Evolutionary conservation across 225 moss, liverwort and hornwort genomes (phyloP).

Genomic region (Pseudisothecium myosuroides): DNA sequence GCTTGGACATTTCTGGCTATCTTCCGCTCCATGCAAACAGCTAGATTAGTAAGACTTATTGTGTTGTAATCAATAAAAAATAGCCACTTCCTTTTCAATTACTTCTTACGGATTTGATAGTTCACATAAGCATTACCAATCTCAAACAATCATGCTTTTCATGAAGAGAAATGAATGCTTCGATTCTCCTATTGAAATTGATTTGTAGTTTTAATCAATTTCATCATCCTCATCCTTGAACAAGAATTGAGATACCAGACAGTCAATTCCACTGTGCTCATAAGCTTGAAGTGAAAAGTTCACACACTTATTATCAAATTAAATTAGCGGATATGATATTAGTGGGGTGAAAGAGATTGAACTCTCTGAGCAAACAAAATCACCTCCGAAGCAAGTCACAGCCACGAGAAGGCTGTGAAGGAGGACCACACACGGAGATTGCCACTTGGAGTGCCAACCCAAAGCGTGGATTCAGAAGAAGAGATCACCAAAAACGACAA

Average conservation of each 20-base stretch:
- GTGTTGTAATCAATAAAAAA: background rate
- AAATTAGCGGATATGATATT: background rate
- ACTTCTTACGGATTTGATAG: background rate
- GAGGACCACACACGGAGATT: slow-evolving; percentile 1
- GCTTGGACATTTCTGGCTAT: background rate
- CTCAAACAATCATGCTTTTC: background rate
- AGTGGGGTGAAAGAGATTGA: background rate
- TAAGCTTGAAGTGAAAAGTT: background rate
- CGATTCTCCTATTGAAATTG: background rate
- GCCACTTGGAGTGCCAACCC: background rate
- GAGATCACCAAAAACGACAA: background rate
- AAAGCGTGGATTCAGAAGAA: background rate
- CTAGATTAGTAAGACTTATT: background rate
- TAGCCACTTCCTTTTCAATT: background rate
- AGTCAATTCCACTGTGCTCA: background rate
- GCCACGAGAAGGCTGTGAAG: background rate
- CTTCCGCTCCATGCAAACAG: background rate
- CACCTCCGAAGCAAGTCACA: background rate
- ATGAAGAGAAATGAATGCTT: background rate
- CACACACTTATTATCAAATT: background rate
- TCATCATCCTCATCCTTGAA: background rate
- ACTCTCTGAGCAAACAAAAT: background rate
- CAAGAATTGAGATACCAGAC: background rate
- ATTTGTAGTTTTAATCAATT: background rate
- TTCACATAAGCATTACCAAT: background rate